phyloP scores from a whole-genome alignment of 345 rosid species.

The Citrus unshiu region DNA sequence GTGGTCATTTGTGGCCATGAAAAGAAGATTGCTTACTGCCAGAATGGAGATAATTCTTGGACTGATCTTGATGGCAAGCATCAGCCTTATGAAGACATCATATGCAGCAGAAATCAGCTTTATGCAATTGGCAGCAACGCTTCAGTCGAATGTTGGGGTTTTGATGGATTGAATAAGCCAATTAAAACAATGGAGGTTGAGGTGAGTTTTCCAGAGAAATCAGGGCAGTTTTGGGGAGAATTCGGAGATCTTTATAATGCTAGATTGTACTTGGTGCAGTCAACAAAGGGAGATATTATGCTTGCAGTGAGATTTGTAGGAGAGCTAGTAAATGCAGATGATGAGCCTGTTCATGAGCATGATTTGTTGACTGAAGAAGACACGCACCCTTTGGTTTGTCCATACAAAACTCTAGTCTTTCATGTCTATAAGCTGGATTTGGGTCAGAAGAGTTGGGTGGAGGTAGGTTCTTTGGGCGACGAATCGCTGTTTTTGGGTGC shows the following conservation, averaged over 20 bases:
- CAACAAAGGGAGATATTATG: conserved; percentile 7
- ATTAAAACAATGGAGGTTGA: background rate
- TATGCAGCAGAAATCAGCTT: background rate
- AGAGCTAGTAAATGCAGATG: conserved; percentile 15
- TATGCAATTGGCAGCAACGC: background rate
- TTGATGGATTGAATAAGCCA: background rate
- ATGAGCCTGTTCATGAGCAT: background rate
- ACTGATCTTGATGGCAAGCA: background rate
- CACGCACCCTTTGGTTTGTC: conserved; percentile 16
- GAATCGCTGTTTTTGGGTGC: conserved; percentile 11
- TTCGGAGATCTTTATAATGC: background rate
- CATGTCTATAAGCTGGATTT: conserved; percentile 16
- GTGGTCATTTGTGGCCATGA: background rate
- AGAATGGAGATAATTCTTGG: background rate
- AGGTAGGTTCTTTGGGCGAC: background rate
- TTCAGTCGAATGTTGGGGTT: background rate
- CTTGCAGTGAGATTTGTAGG: conserved; percentile 11
- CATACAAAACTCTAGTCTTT: conserved; percentile 1
- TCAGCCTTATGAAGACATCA: background rate
- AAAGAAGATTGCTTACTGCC: background rate
- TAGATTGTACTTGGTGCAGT: conserved; percentile 15
- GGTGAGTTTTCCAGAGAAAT: background rate
- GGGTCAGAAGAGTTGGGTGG: background rate
- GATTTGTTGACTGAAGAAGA: conserved; percentile 10
- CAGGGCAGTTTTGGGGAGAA: background rate